Base-by-base conservation (phyloP, 2,329 filamentous ascomycete genomes). In the Phoma sp. region DNA sequence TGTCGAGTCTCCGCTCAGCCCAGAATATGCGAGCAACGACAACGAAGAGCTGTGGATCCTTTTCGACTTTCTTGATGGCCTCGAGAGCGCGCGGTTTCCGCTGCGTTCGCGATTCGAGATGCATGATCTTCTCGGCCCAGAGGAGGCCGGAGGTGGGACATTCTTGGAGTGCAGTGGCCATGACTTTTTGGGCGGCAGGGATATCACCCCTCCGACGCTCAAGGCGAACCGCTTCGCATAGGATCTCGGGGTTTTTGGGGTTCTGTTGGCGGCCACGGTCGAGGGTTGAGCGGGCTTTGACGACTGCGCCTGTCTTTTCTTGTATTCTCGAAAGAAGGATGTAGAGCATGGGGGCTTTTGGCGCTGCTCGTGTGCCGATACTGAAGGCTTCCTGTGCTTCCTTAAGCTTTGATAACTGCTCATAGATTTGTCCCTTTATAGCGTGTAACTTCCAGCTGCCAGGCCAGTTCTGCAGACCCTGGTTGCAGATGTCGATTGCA, bases 381-480 rank as follows among this genome's bases (percentile, higher is more conserved):
- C 85, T 86, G 76, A 95, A 98, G 0, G 93, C 92, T 73, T 98
- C 92, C 39, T 95, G 87, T 3, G 95, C 95, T 75, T 95, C 90
- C 0, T 89, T 87, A 12, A 89, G 78, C 77, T 92, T 92, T 65
- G 85, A 87, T 39, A 92, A 83, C 36, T 87, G 84, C 70, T 97
- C 90, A 80, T 99, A 99, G 59, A 98, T 95, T 72, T 99, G 95
- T 0, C 96, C 95, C 77, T 99, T 99, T 80, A 96, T 91, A 90
- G 98, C 97, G 89, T 93, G 97, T 20, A 99, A 83, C 77, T 98
- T 98, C 46, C 91, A 84, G 11, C 89, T 86, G 37, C 87, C 85
- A 1, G 95, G 93, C 78, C 96, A 99, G 9, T 91, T 83, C 61
- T 93, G 88, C 29, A 99, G 80, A 1, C 89, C 95, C 71, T 96